A percentile compares a stretch with the other conserved stretches of the same genome.
phyloP scores from a whole-genome alignment of 768 basidiomycete species.

The Russula griseocarnosa region DNA sequence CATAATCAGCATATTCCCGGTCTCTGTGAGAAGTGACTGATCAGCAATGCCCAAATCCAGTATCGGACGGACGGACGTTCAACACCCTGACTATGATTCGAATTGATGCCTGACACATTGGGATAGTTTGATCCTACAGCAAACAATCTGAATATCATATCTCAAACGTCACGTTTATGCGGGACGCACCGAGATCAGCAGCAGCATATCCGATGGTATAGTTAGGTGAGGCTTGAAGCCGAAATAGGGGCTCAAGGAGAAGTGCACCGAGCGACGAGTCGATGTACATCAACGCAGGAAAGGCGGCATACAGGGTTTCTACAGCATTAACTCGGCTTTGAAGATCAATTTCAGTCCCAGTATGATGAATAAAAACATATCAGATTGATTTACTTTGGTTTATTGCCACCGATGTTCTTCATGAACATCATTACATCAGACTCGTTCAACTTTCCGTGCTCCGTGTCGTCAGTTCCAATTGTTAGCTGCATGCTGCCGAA shows the following conservation, averaged over 20 bases:
- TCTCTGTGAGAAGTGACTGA: slow-evolving; percentile 23
- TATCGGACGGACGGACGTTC: slow-evolving; percentile 11
- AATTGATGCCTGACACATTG: slow-evolving; percentile 3
- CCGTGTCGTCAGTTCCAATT: slow-evolving; percentile 44
- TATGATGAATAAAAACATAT: not conserved
- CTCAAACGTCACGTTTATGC: not conserved
- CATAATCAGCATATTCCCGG: slow-evolving; percentile 40
- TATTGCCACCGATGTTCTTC: slow-evolving; percentile 31
- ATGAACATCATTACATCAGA: slow-evolving; percentile 52
- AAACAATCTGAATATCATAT: not conserved
- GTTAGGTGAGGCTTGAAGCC: not conserved
- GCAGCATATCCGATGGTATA: not conserved
- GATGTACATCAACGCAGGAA: slow-evolving; percentile 49
- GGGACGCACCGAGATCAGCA: slow-evolving; percentile 24
- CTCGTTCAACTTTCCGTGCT: slow-evolving; percentile 47
- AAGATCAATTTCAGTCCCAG: not conserved
- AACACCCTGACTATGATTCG: slow-evolving; percentile 1
- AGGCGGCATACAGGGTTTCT: slow-evolving; percentile 51
- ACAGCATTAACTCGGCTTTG: slow-evolving; percentile 42
- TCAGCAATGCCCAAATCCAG: not conserved
- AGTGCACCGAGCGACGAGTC: slow-evolving; percentile 45
- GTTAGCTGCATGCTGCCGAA: slow-evolving; percentile 54
- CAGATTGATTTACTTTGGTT: slow-evolving; percentile 36
- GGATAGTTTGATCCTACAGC: slow-evolving; percentile 12
- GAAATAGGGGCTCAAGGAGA: slow-evolving; percentile 28